phyloP scores from a whole-genome alignment of 805 yeast genomes.

The Vanderwaltozyma verrucispora region DNA sequence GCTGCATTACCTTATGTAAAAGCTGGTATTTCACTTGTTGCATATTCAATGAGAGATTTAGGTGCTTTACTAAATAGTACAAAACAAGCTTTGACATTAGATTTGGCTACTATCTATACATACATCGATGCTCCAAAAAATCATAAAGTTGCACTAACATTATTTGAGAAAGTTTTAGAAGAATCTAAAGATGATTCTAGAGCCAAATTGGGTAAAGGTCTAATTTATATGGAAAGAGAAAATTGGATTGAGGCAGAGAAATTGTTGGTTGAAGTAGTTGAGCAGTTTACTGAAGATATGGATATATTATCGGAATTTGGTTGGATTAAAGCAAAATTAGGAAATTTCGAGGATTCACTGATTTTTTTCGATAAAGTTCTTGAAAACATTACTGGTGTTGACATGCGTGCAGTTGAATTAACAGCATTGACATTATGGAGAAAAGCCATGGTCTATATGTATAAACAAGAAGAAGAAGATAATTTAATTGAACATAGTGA shows the following conservation, averaged over 20 bases:
- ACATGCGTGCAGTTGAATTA: constrained; percentile 40
- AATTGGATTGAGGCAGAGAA: constrained; percentile 44
- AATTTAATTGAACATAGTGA: constrained; percentile 5
- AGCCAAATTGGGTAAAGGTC: constrained; percentile 75
- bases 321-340: constrained; percentile 63
- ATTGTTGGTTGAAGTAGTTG: constrained; percentile 42
- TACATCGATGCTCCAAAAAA: constrained; percentile 88
- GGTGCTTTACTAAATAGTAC: constrained; percentile 43
- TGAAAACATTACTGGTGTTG: constrained; percentile 37
- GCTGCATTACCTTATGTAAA: constrained; percentile 51
- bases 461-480: constrained; percentile 16
- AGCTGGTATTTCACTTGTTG: constrained; percentile 46
- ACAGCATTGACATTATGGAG: constrained; percentile 63
- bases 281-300: constrained; percentile 39
- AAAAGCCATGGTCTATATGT: constrained; percentile 53
- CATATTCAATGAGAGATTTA: constrained; percentile 35
- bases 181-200: constrained; percentile 37
- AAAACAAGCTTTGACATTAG: constrained; percentile 48
- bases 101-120: constrained; percentile 67
- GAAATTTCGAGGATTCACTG: constrained; percentile 39
- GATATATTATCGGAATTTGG: constrained; percentile 61
- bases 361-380: constrained; percentile 20
- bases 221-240: constrained; percentile 60
- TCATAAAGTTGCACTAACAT: constrained; percentile 57
- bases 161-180: constrained; percentile 54